Conservation (phyloP, 441 rosid genomes). For the Corymbia calophylla region DNA sequence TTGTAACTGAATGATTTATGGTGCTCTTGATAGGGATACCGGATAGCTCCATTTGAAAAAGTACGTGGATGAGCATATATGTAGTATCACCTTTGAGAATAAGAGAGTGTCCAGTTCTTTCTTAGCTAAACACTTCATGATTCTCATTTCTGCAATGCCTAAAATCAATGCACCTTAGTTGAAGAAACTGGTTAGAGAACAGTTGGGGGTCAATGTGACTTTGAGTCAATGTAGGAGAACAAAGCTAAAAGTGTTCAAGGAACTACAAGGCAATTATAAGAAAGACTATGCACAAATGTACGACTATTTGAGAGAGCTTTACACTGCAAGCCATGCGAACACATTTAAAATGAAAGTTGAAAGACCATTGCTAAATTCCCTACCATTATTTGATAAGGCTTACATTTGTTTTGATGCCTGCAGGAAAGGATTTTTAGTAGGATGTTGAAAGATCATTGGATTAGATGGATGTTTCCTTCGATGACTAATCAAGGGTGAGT, state of each 20-base stretch:
- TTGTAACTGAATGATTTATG: neutral
- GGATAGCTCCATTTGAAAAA: neutral
- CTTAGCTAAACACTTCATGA: neutral
- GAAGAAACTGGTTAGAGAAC: neutral
- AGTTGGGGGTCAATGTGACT: neutral
- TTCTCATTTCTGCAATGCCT: neutral
- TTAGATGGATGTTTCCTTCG: neutral
- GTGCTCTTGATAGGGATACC: neutral
- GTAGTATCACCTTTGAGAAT: neutral
- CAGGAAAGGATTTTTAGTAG: rapidly evolving
- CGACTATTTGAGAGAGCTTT: rapidly evolving
- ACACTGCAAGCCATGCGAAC: rapidly evolving
- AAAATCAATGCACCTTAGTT: neutral
- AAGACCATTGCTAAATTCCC: neutral
- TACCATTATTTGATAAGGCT: neutral
- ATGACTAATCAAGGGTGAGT: neutral
- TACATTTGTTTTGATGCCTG: neutral
- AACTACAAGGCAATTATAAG: neutral
- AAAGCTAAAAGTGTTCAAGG: neutral
- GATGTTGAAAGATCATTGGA: neutral
- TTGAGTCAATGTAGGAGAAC: rapidly evolving
- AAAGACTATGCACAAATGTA: neutral
- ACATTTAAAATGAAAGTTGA: neutral
- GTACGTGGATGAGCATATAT: neutral
- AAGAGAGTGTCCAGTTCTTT: neutral